Percentiles rank a stretch among this genome's conserved stretches.
Conservation (phyloP, 129 eudicot genomes). For the Sambucus nigra region DNA sequence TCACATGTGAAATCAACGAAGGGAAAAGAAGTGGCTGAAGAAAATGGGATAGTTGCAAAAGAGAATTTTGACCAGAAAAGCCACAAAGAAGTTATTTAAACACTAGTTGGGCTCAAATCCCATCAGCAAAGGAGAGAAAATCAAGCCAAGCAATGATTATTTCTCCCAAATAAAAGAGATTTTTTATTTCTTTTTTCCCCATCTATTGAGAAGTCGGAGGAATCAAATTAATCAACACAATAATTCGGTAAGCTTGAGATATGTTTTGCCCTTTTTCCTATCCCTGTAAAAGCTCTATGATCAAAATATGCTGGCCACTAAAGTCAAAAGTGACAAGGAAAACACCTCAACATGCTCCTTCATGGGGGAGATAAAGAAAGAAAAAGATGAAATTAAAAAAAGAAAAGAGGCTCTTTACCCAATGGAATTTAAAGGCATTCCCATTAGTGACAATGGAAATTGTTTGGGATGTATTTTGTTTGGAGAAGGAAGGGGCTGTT, state of each 20-base stretch:
- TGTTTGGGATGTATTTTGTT: neutral
- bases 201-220: neutral
- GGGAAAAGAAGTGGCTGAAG: neutral
- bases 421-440: conserved; percentile 6
- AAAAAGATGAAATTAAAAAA: conserved; percentile 20
- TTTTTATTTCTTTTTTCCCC: too few species aligned
- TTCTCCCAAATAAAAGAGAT: neutral
- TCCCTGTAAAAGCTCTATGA: conserved; percentile 19
- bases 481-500: too few species aligned
- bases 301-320: conserved; percentile 28
- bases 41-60: neutral
- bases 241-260: conserved; percentile 7
- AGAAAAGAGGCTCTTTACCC: conserved; percentile 2
- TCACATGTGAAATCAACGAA: conserved; percentile 1
- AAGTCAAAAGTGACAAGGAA: conserved; percentile 60
- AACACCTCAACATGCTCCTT: conserved; percentile 41
- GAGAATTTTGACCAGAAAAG: neutral
- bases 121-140: neutral
- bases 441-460: neutral
- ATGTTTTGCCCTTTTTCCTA: neutral
- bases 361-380: conserved; percentile 30
- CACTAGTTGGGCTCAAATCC: conserved; percentile 2
- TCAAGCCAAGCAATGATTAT: conserved; percentile 1
- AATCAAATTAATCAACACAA: conserved; percentile 19
- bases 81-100: neutral